Conservation (phyloP, 2,329 filamentous ascomycete genomes). For the Pseudodiploospora longispora region DNA sequence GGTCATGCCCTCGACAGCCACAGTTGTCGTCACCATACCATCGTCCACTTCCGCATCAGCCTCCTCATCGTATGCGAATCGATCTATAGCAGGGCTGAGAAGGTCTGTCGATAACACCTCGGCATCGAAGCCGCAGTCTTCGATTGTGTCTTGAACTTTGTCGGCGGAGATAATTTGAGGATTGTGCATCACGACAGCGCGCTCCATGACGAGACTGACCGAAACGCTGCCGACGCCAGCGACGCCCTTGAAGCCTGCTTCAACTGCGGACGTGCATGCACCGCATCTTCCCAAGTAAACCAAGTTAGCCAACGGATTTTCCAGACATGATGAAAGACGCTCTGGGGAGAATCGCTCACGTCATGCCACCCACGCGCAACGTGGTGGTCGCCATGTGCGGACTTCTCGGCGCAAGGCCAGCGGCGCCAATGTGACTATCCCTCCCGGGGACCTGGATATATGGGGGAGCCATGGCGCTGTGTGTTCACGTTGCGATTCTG, state of each 20-base stretch:
- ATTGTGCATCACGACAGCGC: constrained; percentile 90
- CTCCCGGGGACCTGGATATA: constrained; percentile 39
- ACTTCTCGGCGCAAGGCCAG: constrained; percentile 23
- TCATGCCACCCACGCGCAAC: constrained; percentile 82
- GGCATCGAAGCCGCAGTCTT: constrained; percentile 87
- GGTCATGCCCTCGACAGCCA: constrained; percentile 82
- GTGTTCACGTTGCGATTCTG: neutral
- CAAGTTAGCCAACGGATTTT: constrained; percentile 19
- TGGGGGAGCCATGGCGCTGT: constrained; percentile 39
- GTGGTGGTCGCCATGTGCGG: constrained; percentile 82
- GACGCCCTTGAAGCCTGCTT: constrained; percentile 78
- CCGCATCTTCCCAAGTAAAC: constrained; percentile 61
- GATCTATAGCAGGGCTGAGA: constrained; percentile 43
- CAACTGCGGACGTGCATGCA: constrained; percentile 90
- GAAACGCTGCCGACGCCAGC: constrained; percentile 79
- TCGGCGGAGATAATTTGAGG: constrained; percentile 65
- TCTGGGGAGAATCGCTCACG: constrained; percentile 38
- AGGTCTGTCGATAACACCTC: constrained; percentile 78
- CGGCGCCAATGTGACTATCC: constrained; percentile 21
- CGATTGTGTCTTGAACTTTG: constrained; percentile 74
- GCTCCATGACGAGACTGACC: constrained; percentile 89
- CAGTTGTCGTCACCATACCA: constrained; percentile 57
- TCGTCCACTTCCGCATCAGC: constrained; percentile 28
- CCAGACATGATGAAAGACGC: neutral
- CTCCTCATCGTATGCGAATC: constrained; percentile 23